Evolutionary conservation across 352 stramenopile genomes (phyloP), one percentile per base, ranked within the genome.

Genomic region (Phytophthora fragariae): DNA sequence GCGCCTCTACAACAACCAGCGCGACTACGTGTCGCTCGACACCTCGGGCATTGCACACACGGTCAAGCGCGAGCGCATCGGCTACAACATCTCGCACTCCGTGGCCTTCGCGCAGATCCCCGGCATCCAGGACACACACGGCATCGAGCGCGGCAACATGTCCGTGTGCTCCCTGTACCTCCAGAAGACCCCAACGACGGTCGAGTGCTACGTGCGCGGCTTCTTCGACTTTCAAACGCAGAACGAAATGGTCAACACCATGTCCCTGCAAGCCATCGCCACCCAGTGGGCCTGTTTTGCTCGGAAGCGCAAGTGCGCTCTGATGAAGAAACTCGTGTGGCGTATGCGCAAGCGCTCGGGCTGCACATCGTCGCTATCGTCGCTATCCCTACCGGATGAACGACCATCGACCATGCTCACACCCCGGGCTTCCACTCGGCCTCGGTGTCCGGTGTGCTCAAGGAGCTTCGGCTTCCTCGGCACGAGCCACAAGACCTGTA

Each of bases 271-370:
- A 41, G 52, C 79, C 24, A 76, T 85, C 9, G 63, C 79, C 6
- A 59, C 75, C 35, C 75, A 84, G 33, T 81, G 80, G 57, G n/a
- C 68, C 8, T 81, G 60, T 2, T 80, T 84, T 55, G 50, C 75
- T 5, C 72, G 70, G 14, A 76, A 82, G n/a, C 29, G 39, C 14
- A 59, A 84, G 9, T 86, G 80, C 21, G 71, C 76, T 2, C 60
- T 76, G 10, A 85, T 87, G 79, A 88, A 90, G 64, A 90, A 88
- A 55, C 56, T 90, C 17, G 75, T 82, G 21, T 87, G 73, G 82
- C 77, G 66, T 39, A 79, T 77, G 76, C 82, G 62, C 47, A 82
- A 76, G 49, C 73, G 49, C 58, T 74, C 61, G n/a, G 65, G 54
- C 37, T 71, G 58, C 19, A 75, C 64, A 39, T 31, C 59, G 39